Base-by-base conservation (phyloP, 2,329 filamentous ascomycete genomes). In the Domatiomyces catenatus region DNA sequence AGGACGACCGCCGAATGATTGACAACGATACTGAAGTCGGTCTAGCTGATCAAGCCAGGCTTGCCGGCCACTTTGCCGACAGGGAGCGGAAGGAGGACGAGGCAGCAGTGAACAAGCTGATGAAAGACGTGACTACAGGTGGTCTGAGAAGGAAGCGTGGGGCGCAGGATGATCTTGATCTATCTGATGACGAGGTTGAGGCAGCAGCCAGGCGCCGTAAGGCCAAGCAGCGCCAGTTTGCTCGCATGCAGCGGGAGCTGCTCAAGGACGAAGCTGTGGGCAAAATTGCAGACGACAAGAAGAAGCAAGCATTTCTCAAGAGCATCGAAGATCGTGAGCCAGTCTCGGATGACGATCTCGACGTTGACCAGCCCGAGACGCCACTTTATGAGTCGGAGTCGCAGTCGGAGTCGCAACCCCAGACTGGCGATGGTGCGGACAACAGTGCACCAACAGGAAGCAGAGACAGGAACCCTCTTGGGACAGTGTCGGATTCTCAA, bases 91-190 rank as follows among this genome's bases (percentile, higher is more conserved):
- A 76, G 39, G 78, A 79, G 39, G 87, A 96, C 60, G 88, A 94
- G 65, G 87, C 90, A 60, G 80, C 86, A 58, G 83, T 95, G 12
- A 84, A 89, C 60, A 92, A 92, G 69, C 76, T 98, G 48, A 87
- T 92, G 74, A 89, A 86, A 59, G 90, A 96, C 63, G 83, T 98
- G 60, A 92, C 86, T 3, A 93, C 84, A 10, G 92, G 92, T 48
- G 83, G 81, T 65, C 76, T 98, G 47, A 83, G 89, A 8, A 83
- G 86, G 54, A 90, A 93, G 64, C 81, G 85, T 44, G 75, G 73
- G 18, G 78, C 62, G 8, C 84, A 83, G 55, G 76, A 85, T 63
- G 84, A 89, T 59, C 82, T 89, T 55, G 85, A 90, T 59, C 76
- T 94, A 19, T 89, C 87, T 4, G 92, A 96, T 64, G 32, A 39